Conservation (phyloP, 2,329 filamentous ascomycete genomes). For the Colletotrichum brevisporum region DNA sequence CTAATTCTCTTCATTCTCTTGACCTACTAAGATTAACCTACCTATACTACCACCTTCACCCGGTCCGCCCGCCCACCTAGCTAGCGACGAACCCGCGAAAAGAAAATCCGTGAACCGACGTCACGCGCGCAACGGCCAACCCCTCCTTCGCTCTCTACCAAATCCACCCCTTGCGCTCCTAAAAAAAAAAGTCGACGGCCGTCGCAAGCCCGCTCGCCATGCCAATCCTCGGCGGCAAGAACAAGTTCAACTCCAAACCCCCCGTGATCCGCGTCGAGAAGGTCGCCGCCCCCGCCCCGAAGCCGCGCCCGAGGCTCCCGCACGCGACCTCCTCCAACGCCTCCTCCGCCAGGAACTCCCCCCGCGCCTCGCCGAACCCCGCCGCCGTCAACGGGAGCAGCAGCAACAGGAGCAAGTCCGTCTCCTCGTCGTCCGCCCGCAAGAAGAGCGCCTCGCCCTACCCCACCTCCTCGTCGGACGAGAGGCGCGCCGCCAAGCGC, state of each 20-base stretch:
- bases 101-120: not conserved
- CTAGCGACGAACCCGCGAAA: too few relatives aligned
- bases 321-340: slow-evolving; percentile 49
- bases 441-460: slow-evolving; percentile 60
- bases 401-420: slow-evolving; percentile 14
- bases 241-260: slow-evolving; percentile 66
- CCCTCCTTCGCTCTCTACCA: not conserved
- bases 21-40: not conserved
- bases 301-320: slow-evolving; percentile 54
- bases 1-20: slow-evolving; percentile 6
- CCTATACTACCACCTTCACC: not conserved
- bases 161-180: too few relatives aligned
- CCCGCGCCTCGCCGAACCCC: slow-evolving; percentile 58
- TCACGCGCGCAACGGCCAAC: not conserved
- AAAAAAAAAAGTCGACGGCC: not conserved
- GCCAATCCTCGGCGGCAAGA: slow-evolving; percentile 58
- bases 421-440: slow-evolving; percentile 48
- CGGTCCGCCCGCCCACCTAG: not conserved
- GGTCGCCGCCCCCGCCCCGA: slow-evolving; percentile 58
- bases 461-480: slow-evolving; percentile 50
- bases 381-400: slow-evolving; percentile 30
- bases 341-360: slow-evolving; percentile 51
- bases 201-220: slow-evolving; percentile 36
- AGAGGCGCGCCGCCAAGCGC: slow-evolving; percentile 38
- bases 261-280: slow-evolving; percentile 67